Evolutionary conservation across 345 rosid genomes (phyloP).

Genomic region (Odontarrhena argentea): DNA sequence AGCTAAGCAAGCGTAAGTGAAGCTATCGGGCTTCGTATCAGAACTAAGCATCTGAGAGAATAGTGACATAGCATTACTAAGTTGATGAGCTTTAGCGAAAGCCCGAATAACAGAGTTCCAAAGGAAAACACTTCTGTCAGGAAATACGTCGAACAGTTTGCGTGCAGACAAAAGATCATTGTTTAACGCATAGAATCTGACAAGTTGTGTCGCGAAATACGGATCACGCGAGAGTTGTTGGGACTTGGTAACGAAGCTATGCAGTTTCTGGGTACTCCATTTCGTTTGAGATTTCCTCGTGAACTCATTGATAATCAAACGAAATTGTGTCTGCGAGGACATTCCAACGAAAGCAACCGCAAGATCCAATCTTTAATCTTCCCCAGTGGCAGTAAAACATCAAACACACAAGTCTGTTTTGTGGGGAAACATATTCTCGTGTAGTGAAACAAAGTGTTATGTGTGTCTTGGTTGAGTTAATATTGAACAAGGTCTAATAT

Average conservation of each 20-base stretch:
- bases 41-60: conserved; percentile 55
- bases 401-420: not conserved
- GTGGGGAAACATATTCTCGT: too few relatives aligned
- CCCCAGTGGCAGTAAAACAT: not conserved
- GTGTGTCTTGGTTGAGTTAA: too few relatives aligned
- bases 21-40: conserved; percentile 61
- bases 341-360: conserved; percentile 2
- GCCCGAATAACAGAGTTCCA: conserved; percentile 88
- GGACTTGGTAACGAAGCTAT: conserved; percentile 58
- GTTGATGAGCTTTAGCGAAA: conserved; percentile 52
- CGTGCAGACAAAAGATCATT: conserved; percentile 57
- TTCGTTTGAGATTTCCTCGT: conserved; percentile 53
- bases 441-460: too few relatives aligned
- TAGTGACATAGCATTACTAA: conserved; percentile 42
- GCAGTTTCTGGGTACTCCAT: conserved; percentile 60
- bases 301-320: conserved; percentile 51
- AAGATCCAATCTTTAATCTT: conserved; percentile 21
- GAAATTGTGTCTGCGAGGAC: conserved; percentile 36
- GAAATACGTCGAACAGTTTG: conserved; percentile 71
- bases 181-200: conserved; percentile 55
- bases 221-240: conserved; percentile 56
- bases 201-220: conserved; percentile 63
- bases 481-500: too few relatives aligned
- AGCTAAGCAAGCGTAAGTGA: conserved; percentile 69
- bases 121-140: conserved; percentile 70